Percentiles rank a stretch among this genome's conserved stretches.
phyloP scores from a whole-genome alignment of 306 rosid genomes.

The Elaeagnus macrophylla region DNA sequence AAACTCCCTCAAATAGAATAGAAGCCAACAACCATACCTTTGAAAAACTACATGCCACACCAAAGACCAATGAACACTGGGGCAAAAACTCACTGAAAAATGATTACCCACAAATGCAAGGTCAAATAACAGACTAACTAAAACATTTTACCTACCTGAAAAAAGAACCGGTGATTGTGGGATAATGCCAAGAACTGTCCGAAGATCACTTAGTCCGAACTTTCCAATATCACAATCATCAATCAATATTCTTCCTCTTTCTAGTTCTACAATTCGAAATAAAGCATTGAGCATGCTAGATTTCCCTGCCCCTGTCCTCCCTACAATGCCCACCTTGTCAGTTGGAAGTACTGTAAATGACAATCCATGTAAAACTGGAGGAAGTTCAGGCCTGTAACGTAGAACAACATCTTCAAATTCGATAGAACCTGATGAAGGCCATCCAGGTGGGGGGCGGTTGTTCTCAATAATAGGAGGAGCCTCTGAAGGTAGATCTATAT shows the following conservation, averaged over 20 bases:
- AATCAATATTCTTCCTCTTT: conserved; percentile 39
- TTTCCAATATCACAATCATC: conserved; percentile 34
- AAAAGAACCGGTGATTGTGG: conserved; percentile 47
- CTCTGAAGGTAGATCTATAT: conserved; percentile 73
- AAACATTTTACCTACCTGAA: conserved; percentile 23
- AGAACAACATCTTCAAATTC: conserved; percentile 34
- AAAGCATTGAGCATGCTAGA: conserved; percentile 42
- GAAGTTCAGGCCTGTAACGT: conserved; percentile 48
- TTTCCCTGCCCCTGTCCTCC: conserved; percentile 49
- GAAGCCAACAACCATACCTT: too few relatives aligned
- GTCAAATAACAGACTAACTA: not conserved
- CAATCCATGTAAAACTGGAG: conserved; percentile 37
- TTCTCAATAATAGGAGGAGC: conserved; percentile 31
- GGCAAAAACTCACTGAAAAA: not conserved
- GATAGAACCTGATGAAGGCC: conserved; percentile 43
- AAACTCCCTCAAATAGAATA: too few relatives aligned
- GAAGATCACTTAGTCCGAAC: conserved; percentile 36
- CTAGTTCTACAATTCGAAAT: conserved; percentile 40
- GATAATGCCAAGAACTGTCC: conserved; percentile 42
- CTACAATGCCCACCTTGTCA: conserved; percentile 45
- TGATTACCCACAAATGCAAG: not conserved
- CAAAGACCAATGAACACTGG: too few relatives aligned
- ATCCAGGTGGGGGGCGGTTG: conserved; percentile 43
- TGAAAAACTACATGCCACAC: too few relatives aligned
- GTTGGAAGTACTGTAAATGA: conserved; percentile 35